Conservation (phyloP, 169 alveolate species). For the Blepharisma undulans region DNA sequence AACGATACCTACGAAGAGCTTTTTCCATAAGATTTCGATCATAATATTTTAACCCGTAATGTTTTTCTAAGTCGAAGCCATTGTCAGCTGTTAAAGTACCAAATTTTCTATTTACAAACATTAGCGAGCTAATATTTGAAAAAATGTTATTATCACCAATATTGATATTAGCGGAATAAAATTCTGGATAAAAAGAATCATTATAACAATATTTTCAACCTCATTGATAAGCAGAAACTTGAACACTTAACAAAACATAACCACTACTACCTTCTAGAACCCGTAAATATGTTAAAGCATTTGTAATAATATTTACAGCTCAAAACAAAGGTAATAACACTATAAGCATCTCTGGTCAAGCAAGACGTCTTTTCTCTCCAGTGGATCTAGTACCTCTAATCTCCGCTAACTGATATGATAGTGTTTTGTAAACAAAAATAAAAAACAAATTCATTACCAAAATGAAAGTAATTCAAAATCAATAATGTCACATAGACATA, state of each 20-base stretch:
- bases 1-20: too few relatives aligned
- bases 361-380: slow-evolving; percentile 10
- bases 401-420: not conserved
- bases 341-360: slow-evolving; percentile 20
- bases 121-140: not conserved
- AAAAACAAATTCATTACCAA: not conserved
- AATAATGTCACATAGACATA: slow-evolving; percentile 28
- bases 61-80: too few relatives aligned
- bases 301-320: not conserved
- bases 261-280: slow-evolving; percentile 35
- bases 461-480: not conserved
- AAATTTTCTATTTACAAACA: not conserved
- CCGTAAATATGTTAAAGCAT: slow-evolving; percentile 7
- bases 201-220: slow-evolving; percentile 36
- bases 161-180: not conserved
- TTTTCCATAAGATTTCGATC: too few relatives aligned
- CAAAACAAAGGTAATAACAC: slow-evolving; percentile 11
- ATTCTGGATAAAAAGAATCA: slow-evolving; percentile 12
- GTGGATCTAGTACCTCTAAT: not conserved
- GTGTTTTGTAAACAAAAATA: not conserved
- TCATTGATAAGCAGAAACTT: slow-evolving; percentile 18
- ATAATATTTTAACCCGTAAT: too few relatives aligned
- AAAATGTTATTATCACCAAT: not conserved
- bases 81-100: too few relatives aligned
- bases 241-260: slow-evolving; percentile 23